Evolutionary conservation across 768 basidiomycete genomes (phyloP), one percentile per base, ranked within the genome.

Genomic region (Panaeolus papilionaceus): DNA sequence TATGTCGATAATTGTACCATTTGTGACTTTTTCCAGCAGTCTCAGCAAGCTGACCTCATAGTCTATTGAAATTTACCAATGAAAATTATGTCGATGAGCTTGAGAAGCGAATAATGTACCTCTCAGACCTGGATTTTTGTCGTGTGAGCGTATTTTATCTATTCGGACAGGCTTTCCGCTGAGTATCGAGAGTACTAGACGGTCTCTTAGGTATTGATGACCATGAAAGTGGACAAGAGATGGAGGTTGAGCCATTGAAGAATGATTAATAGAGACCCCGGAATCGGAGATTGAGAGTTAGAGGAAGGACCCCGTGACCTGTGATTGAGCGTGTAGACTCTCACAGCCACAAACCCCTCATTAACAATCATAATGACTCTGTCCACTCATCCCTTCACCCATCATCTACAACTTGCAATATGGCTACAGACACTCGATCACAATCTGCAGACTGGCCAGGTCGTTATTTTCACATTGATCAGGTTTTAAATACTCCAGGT

Each of bases 1-100:
- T 63, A 99, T 99, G 77, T 99, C 98, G 68, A 99, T 92, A 37
- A 94, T 80, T 5, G 94, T 94, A 2, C 97, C 98, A 84, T 99
- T 98, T 3, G 95, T 96, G 3, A 93, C 82, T 72, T 94, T 95
- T 76, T 98, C 96, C 39, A 98, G 73, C 16, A 99, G 79, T 58
- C 97, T 84, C 49, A 99, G 78, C 28, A 98, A 84, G 74, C 93
- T 96, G 61, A 97, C 89, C 82, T 99, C 98, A 78, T 91, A 97
- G 78, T 99, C 96, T 94, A 72, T 49, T 49, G 10, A 37, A 51
- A 40, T 44, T 38, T 47, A 18, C 39, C 28, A 67, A 63, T 67
- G n/a, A 64, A 44, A 26, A 49, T 23, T 33, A 11, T 20, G 28
- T 49, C 20, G 38, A 58, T 47, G 23, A 51, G 8, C 4, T 62